Base-by-base conservation (phyloP, 2,329 filamentous ascomycete species). In the Botrytis sinoallii region DNA sequence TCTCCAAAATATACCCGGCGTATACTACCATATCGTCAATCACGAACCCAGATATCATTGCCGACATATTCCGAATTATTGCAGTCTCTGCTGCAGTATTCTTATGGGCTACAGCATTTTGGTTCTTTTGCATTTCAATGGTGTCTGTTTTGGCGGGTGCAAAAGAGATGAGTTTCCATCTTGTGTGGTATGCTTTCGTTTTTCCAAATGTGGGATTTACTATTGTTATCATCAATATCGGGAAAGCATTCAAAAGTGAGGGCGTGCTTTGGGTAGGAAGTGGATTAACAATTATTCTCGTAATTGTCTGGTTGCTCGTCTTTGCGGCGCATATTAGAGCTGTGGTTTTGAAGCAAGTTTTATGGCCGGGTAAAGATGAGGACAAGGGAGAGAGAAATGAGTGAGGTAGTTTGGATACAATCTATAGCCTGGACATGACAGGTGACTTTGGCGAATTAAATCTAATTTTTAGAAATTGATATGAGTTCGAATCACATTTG, bases 171-270 rank as follows among this genome's bases (percentile, higher is more conserved):
- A 82, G 84, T 75, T 90, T 90, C 76, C 86, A 89, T 74, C 83
- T 91, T 3, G 87, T 87, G 0, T 91, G 88, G 88, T 91, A 88
- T 87, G 88, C 89, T 0, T 86, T 88, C 80, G 86, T 90, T 14
- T 90, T 90, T 80, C 88, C 88, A 61, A 90, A 90, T 80, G 87
- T 86, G 0, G 88, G 88, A 7, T 90, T 90, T 77, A 86, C 85
- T 5, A 82, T 90, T 65, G 86, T 85, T 3, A 88, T 87, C 0
- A 88, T 89, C 65, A 81, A 85, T 10, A 85, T 89, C 35, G 86
- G 85, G 0, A 84, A 84, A 4, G 84, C 85, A 48, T 82, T 90
- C 8, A 78, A 81, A 64, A 87, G 83, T 75, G 79, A 84, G 0
- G 80, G 81, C 0, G 82, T 89, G 2, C 77, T 84, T 46, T 88